Evolutionary conservation across 495 filamentous ascomycete species (phyloP).

Genomic region (Tuber microsphaerosporum): DNA sequence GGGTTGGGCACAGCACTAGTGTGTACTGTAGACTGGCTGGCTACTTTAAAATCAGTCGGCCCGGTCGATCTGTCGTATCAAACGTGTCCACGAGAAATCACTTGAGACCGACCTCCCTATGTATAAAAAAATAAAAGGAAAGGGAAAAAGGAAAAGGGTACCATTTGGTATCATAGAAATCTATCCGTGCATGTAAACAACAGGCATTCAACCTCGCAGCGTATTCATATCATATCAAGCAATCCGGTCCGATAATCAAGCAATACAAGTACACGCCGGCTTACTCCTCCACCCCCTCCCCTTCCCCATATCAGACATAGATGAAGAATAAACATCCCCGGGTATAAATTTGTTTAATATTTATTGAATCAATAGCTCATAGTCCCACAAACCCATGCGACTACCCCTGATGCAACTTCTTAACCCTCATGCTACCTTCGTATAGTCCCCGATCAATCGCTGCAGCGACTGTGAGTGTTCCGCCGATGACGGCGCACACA

Average conservation of each 20-base stretch:
- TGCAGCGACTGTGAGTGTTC: slow-evolving; percentile 90
- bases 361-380: neutral
- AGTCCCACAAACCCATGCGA: neutral
- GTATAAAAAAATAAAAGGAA: neutral
- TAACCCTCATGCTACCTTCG: slow-evolving; percentile 72
- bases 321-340: neutral
- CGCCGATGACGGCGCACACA: slow-evolving; percentile 88
- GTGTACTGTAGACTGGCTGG: neutral
- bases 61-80: neutral
- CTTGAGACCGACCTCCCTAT: neutral
- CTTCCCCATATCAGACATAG: neutral
- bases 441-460: slow-evolving; percentile 87
- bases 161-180: neutral
- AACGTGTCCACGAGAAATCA: neutral
- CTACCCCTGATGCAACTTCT: slow-evolving; percentile 63
- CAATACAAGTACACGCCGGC: neutral
- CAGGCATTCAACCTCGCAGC: neutral
- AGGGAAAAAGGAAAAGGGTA: neutral
- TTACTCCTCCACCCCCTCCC: neutral
- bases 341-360: neutral
- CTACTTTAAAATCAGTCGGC: neutral
- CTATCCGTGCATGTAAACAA: neutral
- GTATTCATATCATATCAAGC: neutral
- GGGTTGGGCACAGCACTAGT: neutral
- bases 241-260: neutral